These are phyloP conservation scores for Parsonsia alboflavescens DNA, from an alignment of 257 asterid genomes.

Conservation along the genomic window DNA sequence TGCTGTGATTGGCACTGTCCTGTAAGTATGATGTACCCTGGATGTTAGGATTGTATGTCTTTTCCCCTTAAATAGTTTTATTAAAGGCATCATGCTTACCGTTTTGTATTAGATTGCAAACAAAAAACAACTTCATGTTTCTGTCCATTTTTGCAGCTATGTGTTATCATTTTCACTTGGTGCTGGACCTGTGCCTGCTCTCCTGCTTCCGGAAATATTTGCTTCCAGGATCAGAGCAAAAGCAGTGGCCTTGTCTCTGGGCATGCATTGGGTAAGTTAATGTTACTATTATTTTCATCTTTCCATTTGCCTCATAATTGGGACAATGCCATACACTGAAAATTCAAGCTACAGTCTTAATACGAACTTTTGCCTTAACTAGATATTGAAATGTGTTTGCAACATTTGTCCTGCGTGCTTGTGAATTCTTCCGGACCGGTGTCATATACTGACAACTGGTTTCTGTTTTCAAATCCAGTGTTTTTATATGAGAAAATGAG, in stretches of 20 bases:
- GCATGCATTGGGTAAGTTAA: slow-evolving; percentile 86
- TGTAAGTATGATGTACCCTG: slow-evolving; percentile 45
- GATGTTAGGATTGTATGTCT: background rate
- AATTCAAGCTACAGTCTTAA: background rate
- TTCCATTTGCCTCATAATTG: background rate
- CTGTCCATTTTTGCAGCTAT: slow-evolving; percentile 39
- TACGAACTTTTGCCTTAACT: background rate
- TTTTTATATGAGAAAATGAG: background rate
- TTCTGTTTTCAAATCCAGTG: background rate
- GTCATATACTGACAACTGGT: background rate
- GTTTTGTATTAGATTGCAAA: background rate
- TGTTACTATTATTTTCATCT: background rate
- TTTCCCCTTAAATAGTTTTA: background rate
- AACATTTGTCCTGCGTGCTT: background rate
- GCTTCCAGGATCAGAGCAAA: slow-evolving; percentile 90
- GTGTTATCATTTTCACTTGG: slow-evolving; percentile 92
- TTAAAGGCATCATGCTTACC: background rate
- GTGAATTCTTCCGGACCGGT: background rate
- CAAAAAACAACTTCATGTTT: background rate
- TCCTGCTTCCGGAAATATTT: slow-evolving; percentile 83
- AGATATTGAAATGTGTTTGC: background rate
- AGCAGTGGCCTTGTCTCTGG: slow-evolving; percentile 87
- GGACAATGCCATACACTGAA: background rate
- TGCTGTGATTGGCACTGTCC: slow-evolving; percentile 79
- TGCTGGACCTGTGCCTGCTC: slow-evolving; percentile 99